Conservation (phyloP, 805 yeast genomes). For the Cyberlindnera saturnus region DNA sequence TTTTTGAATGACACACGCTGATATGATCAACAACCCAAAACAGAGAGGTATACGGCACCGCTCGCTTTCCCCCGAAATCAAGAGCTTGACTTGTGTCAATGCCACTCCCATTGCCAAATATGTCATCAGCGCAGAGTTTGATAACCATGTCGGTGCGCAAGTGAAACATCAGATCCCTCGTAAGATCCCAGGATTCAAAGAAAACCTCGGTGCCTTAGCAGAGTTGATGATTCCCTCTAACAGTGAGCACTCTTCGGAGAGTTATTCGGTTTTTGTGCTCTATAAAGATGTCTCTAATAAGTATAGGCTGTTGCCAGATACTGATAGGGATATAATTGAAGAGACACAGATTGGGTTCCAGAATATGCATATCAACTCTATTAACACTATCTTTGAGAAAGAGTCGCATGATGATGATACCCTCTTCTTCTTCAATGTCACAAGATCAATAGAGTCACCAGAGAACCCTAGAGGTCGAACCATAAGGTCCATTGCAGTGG, state of each 20-base stretch:
- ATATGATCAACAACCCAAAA: no score
- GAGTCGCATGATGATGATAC: slow-evolving; percentile 26
- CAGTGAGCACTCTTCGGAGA: slow-evolving; percentile 49
- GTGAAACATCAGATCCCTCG: slow-evolving; percentile 56
- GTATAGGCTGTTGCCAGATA: slow-evolving; percentile 17
- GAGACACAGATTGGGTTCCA: slow-evolving; percentile 8
- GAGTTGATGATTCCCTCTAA: slow-evolving; percentile 61
- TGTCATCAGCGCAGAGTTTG: slow-evolving; percentile 72
- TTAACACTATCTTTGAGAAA: slow-evolving; percentile 19
- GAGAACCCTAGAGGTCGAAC: slow-evolving; percentile 47
- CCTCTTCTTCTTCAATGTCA: slow-evolving; percentile 51
- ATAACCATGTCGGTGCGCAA: slow-evolving; percentile 67
- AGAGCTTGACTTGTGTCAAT: slow-evolving; percentile 3
- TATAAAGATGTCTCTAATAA: slow-evolving; percentile 31
- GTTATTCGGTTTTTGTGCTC: slow-evolving; percentile 50
- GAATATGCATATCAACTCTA: slow-evolving; percentile 9
- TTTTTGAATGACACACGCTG: no score
- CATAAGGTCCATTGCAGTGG: slow-evolving; percentile 53
- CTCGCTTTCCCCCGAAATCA: slow-evolving; percentile 2
- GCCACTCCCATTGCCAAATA: slow-evolving; percentile 39
- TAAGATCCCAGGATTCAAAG: slow-evolving; percentile 31
- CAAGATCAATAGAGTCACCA: slow-evolving; percentile 38
- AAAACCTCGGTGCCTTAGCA: slow-evolving; percentile 33
- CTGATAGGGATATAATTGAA: slow-evolving; percentile 13
- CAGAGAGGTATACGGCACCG: not conserved